Evolutionary conservation across 306 rosid species (phyloP), one percentile per base, ranked within the genome.

Genomic region (Prunus mongolica): DNA sequence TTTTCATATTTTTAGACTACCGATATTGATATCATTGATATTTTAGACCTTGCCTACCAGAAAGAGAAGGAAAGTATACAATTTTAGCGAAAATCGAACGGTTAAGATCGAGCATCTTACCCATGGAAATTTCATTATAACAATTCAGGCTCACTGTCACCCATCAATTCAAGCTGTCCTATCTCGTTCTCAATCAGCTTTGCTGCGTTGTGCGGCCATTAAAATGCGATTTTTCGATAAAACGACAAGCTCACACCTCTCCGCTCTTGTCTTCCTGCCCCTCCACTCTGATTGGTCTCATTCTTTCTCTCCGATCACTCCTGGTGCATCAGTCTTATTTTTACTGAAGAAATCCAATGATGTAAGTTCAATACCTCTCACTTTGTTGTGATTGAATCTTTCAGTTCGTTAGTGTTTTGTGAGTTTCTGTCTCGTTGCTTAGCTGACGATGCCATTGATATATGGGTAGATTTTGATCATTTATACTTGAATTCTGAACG

Each of bases 351-450:
- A 28, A 44, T 57, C 72, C 47, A 34, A 62, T 63, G 18, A 9
- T 78, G 86, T 82, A 82, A 82, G 82, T 45, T 78, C 69, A n/a
- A 8, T 30, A 6, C 25, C 56, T 44, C 70, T 63, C 20, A 12
- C 22, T n/a, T n/a, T 66, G 16, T 58, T 54, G 69, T 63, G 5
- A 46, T 44, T 63, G 57, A 54, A 9, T 75, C 47, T 56, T 56
- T 34, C 24, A 30, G 4, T 12, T 27, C 27, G 66, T 45, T 4
- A 27, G 24, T 68, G 34, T 47, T 44, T 38, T 16, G 8, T 8
- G 68, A 68, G 46, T 51, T 67, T 44, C 62, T 51, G 14, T 65
- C 54, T 8, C 5, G 30, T n/a, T 24, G 16, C 60, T 75, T 52
- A 28, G n/a, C 50, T 34, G 46, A 49, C 13, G 54, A 46, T 56